Conservation (phyloP, 2,329 filamentous ascomycete genomes). For the Penicillium sp. region DNA sequence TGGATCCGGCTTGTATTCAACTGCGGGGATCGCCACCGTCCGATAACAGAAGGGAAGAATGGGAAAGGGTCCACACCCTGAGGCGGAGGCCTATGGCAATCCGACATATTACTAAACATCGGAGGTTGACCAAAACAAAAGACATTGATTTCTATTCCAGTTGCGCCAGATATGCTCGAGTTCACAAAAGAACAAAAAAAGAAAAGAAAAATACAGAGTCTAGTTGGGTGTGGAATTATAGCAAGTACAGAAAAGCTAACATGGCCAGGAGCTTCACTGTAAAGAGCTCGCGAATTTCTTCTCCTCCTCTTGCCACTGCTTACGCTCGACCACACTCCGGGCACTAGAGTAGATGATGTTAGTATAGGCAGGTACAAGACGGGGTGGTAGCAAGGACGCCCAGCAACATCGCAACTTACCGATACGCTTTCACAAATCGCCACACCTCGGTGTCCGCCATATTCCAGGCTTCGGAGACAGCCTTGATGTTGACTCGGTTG, state of each 20-base stretch:
- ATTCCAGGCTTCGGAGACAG: constrained; percentile 59
- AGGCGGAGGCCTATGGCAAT: background rate
- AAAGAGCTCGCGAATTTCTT: constrained; percentile 56
- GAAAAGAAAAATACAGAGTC: constrained; percentile 11
- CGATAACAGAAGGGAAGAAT: constrained; percentile 15
- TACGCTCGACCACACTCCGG: constrained; percentile 59
- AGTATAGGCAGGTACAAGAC: constrained; percentile 10
- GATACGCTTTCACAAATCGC: constrained; percentile 65
- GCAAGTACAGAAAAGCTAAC: constrained; percentile 4
- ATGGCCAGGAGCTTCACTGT: constrained; percentile 8
- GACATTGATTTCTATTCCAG: constrained; percentile 11
- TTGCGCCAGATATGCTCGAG: constrained; percentile 23
- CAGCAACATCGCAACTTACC: constrained; percentile 34
- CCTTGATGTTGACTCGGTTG: constrained; percentile 45
- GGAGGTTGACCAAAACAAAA: constrained; percentile 1
- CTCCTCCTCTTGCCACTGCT: constrained; percentile 66
- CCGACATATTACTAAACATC: constrained; percentile 7
- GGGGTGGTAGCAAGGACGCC: background rate
- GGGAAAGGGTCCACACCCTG: no score
- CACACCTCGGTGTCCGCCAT: constrained; percentile 67
- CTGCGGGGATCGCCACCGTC: constrained; percentile 46
- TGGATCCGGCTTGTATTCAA: constrained; percentile 7
- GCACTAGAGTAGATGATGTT: constrained; percentile 42
- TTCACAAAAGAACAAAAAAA: constrained; percentile 14
- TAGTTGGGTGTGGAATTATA: constrained; percentile 2